Conservation (phyloP, 2,329 filamentous ascomycete genomes). For the Pseudovirgaria hyperparasitica region DNA sequence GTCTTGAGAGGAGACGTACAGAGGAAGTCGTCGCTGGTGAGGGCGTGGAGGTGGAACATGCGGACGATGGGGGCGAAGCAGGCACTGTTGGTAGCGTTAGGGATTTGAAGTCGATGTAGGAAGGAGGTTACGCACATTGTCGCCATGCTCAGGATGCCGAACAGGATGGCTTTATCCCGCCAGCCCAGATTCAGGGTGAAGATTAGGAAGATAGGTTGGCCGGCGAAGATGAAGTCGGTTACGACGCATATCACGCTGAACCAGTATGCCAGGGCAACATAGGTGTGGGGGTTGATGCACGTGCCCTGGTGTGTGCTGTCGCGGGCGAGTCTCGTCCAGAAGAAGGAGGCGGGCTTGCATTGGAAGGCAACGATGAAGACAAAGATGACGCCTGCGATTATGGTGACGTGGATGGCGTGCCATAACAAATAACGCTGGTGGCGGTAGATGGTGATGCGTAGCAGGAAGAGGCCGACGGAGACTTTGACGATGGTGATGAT, state of each 20-base stretch:
- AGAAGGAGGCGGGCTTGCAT: constrained; percentile 35
- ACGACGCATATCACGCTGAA: constrained; percentile 17
- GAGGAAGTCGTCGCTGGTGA: constrained; percentile 31
- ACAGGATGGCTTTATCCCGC: constrained; percentile 39
- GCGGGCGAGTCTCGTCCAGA: too few species aligned
- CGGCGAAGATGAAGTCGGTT: constrained; percentile 18
- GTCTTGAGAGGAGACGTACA: constrained; percentile 14
- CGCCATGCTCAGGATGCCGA: constrained; percentile 39
- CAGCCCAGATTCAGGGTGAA: constrained; percentile 43
- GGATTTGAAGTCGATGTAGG: background rate
- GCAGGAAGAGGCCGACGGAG: constrained; percentile 32
- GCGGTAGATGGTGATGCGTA: constrained; percentile 27
- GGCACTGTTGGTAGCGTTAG: constrained; percentile 22
- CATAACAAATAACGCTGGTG: constrained; percentile 24
- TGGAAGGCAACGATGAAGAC: constrained; percentile 39
- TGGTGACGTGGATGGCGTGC: constrained; percentile 12
- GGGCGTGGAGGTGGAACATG: constrained; percentile 31
- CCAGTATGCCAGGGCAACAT: constrained; percentile 40
- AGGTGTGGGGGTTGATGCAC: constrained; percentile 31
- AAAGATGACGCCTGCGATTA: constrained; percentile 25
- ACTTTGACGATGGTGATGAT: constrained; percentile 30
- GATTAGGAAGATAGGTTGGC: constrained; percentile 34
- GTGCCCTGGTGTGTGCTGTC: constrained; percentile 16
- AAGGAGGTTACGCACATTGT: constrained; percentile 12
- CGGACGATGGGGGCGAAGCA: constrained; percentile 42